These are phyloP conservation scores for Tulasnella sp. DNA, from an alignment of 768 basidiomycete genomes.

Conservation along the genomic window DNA sequence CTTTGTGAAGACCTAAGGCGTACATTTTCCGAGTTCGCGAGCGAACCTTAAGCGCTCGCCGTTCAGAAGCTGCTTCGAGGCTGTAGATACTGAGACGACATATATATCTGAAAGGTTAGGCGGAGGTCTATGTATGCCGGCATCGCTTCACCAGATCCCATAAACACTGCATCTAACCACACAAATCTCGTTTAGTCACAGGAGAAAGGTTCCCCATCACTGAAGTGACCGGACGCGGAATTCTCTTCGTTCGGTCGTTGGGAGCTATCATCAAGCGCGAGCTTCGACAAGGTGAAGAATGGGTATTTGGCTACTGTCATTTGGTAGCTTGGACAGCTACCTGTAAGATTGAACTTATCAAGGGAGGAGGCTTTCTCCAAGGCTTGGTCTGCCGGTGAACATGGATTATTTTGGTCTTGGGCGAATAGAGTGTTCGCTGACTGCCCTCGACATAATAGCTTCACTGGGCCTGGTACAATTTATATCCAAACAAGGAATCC, in stretches of 20 bases:
- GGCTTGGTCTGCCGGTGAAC: conserved; percentile 45
- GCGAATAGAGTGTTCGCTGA: too few relatives aligned
- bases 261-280: conserved; percentile 44
- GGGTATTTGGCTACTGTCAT: conserved; percentile 47
- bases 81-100: too few relatives aligned
- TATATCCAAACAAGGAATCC: conserved; percentile 47
- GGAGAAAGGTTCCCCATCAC: conserved; percentile 45
- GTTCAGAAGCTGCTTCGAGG: background rate
- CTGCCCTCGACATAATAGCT: too few relatives aligned
- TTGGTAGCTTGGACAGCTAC: conserved; percentile 46
- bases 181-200: conserved; percentile 41
- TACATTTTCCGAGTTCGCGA: background rate
- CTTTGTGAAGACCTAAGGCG: background rate
- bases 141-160: background rate
- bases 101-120: conserved; percentile 44
- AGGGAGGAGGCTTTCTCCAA: conserved; percentile 44
- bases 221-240: conserved; percentile 41
- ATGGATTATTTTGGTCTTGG: too few relatives aligned
- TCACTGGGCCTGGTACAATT: conserved; percentile 45
- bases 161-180: too few relatives aligned
- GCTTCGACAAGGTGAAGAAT: conserved; percentile 43
- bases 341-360: conserved; percentile 45
- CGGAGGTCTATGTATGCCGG: conserved; percentile 43
- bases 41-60: conserved; percentile 17
- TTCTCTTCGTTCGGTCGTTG: conserved; percentile 44